Base-by-base conservation (phyloP, 306 rosid species). In the Herpetospermum pedunculosum region DNA sequence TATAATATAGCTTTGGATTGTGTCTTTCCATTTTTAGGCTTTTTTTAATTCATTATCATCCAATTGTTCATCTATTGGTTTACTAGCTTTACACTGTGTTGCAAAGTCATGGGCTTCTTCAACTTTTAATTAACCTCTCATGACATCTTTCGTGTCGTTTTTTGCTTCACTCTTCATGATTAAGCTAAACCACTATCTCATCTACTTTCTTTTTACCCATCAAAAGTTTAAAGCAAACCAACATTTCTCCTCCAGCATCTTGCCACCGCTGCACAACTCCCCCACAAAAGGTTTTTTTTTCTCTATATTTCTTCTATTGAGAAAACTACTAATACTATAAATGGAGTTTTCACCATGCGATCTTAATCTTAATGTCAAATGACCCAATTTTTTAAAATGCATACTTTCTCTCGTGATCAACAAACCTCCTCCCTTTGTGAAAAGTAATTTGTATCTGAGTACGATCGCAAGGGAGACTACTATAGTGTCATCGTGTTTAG, bases 91-190 rank as follows among this genome's bases (percentile, higher is more conserved):
- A 64, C 71, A 64, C 69, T 60, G 29, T 23, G 49, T 67, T 38
- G 72, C 52, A 40, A 67, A 67, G 72, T 40, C 19, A 40, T 67
- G 34, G 50, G 52, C 29, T 13, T 16, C n/a, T 13, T 12, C n/a
- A 21, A 55, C 35, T 29, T 28, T 23, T 23, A 26, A 26, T n/a
- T 48, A 48, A 48, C 9, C 15, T 23, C n/a, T 67, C 72, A 41
- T 40, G 49, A 37, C 49, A 37, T 16, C n/a, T 64, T 49, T 69
- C 76, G 74, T 78, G 80, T 53, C 18, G 55, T 49, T 62, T 77
- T 79, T 75, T 59, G 89, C 81, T 88, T 87, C 89, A 90, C 90
- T 83, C 98, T 92, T 92, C 91, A 86, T 82, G 75, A 83, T 84
- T 92, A 92, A 92, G 98, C 84, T 88, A 92, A 85, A 52, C 23